Conservation (phyloP, 345 rosid genomes). For the Eucalyptus marginata region DNA sequence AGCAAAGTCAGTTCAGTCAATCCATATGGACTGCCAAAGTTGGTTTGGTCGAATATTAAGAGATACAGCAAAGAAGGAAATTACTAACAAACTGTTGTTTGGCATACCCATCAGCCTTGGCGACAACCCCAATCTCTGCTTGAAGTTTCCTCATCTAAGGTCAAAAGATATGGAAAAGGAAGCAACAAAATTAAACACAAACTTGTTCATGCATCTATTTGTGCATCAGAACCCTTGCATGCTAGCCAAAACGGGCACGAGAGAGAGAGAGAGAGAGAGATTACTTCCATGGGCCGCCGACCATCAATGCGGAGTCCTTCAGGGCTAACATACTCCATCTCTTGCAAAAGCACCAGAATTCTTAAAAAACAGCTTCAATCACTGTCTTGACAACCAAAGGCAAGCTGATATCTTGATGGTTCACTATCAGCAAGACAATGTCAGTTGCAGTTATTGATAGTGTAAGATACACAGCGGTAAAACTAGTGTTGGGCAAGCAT, state of each 20-base stretch:
- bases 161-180: background rate
- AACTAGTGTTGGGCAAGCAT: background rate
- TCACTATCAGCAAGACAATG: background rate
- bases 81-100: background rate
- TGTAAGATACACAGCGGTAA: background rate
- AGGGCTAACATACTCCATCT: constrained; percentile 78
- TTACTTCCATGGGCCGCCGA: constrained; percentile 76
- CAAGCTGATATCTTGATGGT: background rate
- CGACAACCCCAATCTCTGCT: constrained; percentile 67
- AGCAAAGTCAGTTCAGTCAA: background rate
- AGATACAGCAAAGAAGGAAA: background rate
- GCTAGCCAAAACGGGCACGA: background rate
- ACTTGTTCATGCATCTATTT: background rate
- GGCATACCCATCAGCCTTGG: constrained; percentile 75
- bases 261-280: background rate
- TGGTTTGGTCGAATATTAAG: background rate
- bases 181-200: background rate
- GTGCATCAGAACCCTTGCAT: background rate
- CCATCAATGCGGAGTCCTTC: constrained; percentile 84
- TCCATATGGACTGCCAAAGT: background rate
- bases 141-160: constrained; percentile 83
- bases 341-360: background rate
- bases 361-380: background rate
- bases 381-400: background rate
- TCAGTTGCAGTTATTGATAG: background rate